Base-by-base conservation (phyloP, 2,329 filamentous ascomycete genomes). In the Ciborinia camelliae region DNA sequence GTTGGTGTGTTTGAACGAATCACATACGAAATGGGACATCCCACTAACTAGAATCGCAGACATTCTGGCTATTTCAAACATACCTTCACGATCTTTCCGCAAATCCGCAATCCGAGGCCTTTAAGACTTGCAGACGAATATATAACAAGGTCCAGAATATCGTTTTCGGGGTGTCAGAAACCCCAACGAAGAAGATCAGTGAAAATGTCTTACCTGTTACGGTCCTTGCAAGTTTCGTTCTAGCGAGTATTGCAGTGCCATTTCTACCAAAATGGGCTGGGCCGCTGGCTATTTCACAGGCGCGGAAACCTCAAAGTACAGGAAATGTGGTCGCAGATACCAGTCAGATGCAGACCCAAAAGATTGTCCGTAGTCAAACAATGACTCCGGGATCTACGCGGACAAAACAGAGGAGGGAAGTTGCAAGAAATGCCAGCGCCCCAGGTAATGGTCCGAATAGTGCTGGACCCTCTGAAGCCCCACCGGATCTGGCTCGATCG, bases 91-190 rank as follows among this genome's bases (percentile, higher is more conserved):
- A 95, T 75, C 85, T 95, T 68, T 85, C 90, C 63, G 83, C 73
- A 50, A 90, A 89, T 65, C 91, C 91, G 2, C 88, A 90, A 75
- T 88, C 89, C 67, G 85, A 88, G 72, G 84, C 89, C 58, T 95
- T 95, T 79, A 88, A 90, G 78, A 94, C 90, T 58, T 94, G 91
- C 74, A 86, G 90, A 66, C 82, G 91, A 73, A 87, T 95, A 71
- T 94, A 93, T 80, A 95, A 95, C 78, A 92, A 91, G 77, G 90
- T 95, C 47, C 91, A 95, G 77, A 87, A 91, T 76, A 91, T 95
- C 71, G 90, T 95, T 32, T 95, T 95, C 76, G 91, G 91, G 26
- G 81, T 90, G 30, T 83, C 87, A 41, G 90, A 94, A 73, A 82
- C 84, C 32, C 82, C 82, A 66, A 84, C 87, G 65, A 82, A 92